These are phyloP conservation scores for Rhodotorula sp. DNA, from an alignment of 1,284 basidiomycete species.

Conservation along the genomic window DNA sequence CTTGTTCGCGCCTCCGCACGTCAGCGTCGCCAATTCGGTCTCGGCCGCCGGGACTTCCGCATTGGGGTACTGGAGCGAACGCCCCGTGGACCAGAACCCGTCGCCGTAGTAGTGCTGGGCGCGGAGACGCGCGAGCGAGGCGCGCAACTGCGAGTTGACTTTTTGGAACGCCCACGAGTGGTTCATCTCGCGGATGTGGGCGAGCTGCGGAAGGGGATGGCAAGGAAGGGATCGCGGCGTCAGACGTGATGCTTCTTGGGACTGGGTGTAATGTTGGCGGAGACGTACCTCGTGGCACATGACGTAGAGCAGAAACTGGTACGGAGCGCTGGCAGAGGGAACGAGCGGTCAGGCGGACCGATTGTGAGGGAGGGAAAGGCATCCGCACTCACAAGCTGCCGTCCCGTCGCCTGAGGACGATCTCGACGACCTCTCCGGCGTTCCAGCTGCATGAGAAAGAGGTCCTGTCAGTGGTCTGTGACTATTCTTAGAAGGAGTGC, in stretches of 20 bases:
- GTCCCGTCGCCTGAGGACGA: constrained; percentile 49
- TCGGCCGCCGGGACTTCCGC: not conserved
- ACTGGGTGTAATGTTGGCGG: too few species aligned
- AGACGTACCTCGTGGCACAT: constrained; percentile 28
- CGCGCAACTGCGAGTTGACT: constrained; percentile 29
- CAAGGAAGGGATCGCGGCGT: too few species aligned
- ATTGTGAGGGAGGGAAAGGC: not conserved
- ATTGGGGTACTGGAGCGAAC: constrained; percentile 6
- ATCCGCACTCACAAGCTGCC: constrained; percentile 45
- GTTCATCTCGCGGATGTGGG: constrained; percentile 28
- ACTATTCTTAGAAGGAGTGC: too few species aligned
- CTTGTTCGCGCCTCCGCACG: constrained; percentile 20
- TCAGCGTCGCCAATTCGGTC: constrained; percentile 3
- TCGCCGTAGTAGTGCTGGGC: constrained; percentile 33
- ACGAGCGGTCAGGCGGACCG: not conserved
- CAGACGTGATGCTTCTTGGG: too few species aligned
- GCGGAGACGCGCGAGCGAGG: constrained; percentile 13
- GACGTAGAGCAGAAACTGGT: constrained; percentile 31
- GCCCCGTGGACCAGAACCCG: constrained; percentile 31
- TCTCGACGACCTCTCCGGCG: constrained; percentile 52
- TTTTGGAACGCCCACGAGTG: constrained; percentile 17
- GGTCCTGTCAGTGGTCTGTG: too few species aligned
- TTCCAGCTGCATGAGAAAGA: constrained; percentile 52
- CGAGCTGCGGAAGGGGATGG: not conserved
- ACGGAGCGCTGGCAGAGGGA: constrained; percentile 17